Base-by-base conservation (phyloP, 768 basidiomycete species). In the Xanthoconium purpureum region DNA sequence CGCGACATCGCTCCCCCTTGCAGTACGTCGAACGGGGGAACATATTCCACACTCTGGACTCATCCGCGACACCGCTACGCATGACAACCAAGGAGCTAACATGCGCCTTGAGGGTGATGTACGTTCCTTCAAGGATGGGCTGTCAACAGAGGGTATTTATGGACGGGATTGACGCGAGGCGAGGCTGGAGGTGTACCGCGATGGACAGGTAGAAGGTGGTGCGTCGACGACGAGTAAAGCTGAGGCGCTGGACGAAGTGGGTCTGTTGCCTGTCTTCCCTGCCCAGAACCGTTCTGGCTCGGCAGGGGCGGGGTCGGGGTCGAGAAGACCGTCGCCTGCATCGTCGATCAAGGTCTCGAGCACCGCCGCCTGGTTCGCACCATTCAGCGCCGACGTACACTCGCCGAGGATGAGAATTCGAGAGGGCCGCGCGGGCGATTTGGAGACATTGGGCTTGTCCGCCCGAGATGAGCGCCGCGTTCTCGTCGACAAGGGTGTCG, bases 401-500 rank as follows among this genome's bases (percentile, higher is more conserved):
- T 98, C 96, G 69, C 98, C 96, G 52, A 98, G 75, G 36, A 98
- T 85, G 45, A 97, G 77, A 14, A 98, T 81, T 44, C 78, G 81
- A 0, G 85, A 77, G 0, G 83, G 80, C 35, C 90, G 79, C 2
- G 86, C 88, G n/a, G 98, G 80, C 95, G 63, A 98, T 94, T 68
- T 90, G 88, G 17, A 98, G 75, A 8, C 96, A 83, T 74, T 98
- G 96, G 1, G 92, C 94, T 66, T 98, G 96, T 1, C 96, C 96
- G 18, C 96, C 96, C 0, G 93, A 95, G 55, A 98, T 83, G 42
- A 94, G 79, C n/a, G 81, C 75, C 0, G 92, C 96, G 70, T 95
- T 95, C 76, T 96, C 94, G 42, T 96, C 96, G 3, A 98, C 79
- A 43, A 79, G 69, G 0, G 94, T 97, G 47, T 93, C 85, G 74